phyloP scores from a whole-genome alignment of 768 basidiomycete species.

The Psilocybe cubensis region DNA sequence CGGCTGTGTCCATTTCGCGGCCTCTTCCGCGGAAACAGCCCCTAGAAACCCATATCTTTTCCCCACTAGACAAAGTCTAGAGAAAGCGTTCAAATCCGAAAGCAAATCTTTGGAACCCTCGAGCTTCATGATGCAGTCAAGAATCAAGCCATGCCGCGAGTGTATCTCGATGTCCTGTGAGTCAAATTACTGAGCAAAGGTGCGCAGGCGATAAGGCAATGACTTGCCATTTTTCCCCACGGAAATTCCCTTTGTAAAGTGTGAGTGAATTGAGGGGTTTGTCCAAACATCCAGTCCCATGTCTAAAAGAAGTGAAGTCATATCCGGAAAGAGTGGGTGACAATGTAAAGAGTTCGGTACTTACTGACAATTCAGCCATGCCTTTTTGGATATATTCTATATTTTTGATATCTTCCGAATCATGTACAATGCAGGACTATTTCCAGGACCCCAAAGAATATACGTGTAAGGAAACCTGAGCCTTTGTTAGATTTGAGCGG shows the following conservation, averaged over 20 bases:
- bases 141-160: slow-evolving; percentile 70
- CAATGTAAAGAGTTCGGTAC: slow-evolving; percentile 21
- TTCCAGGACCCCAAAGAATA: background rate
- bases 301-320: slow-evolving; percentile 46
- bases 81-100: slow-evolving; percentile 13
- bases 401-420: slow-evolving; percentile 44
- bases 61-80: slow-evolving; percentile 24
- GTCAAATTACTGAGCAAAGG: background rate
- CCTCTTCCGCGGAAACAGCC: background rate
- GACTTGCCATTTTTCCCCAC: slow-evolving; percentile 55
- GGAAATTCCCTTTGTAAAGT: slow-evolving; percentile 43
- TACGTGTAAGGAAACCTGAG: background rate
- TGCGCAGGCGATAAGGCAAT: background rate
- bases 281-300: slow-evolving; percentile 94
- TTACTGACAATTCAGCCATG: slow-evolving; percentile 73
- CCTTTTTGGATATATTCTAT: slow-evolving; percentile 69
- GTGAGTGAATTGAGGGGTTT: slow-evolving; percentile 92
- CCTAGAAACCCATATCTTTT: slow-evolving; percentile 39
- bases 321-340: background rate
- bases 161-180: slow-evolving; percentile 49
- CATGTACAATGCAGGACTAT: slow-evolving; percentile 47
- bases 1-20: background rate
- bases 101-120: slow-evolving; percentile 21
- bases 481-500: background rate
- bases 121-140: slow-evolving; percentile 43